Conservation (phyloP, 345 rosid genomes). For the Camelina hispida region DNA sequence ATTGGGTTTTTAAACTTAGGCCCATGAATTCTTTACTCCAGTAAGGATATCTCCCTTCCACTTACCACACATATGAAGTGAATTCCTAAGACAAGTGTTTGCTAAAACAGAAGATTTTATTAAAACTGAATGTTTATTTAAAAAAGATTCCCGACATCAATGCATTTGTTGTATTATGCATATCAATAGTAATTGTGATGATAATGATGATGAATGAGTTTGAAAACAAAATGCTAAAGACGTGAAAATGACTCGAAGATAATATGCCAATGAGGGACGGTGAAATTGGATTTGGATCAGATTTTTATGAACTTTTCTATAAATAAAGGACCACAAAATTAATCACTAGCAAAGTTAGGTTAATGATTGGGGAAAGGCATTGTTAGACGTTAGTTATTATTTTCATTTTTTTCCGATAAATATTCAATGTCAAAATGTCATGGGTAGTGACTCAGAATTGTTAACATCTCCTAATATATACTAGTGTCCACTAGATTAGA, state of each 20-base stretch:
- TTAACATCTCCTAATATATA: conserved; percentile 12
- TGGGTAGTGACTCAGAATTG: conserved; percentile 19
- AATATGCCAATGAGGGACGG: conserved; percentile 1
- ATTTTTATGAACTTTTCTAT: neutral
- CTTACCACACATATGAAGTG: neutral
- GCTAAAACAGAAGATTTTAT: neutral
- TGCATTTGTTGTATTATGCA: conserved; percentile 12
- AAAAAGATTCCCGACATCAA: neutral
- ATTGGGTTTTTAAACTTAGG: neutral
- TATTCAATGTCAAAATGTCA: conserved; percentile 14
- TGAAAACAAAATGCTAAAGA: conserved; percentile 12
- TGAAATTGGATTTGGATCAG: neutral
- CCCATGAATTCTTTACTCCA: neutral
- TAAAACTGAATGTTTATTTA: no score
- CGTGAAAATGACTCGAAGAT: conserved; percentile 11
- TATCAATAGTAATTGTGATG: neutral
- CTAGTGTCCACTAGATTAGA: neutral
- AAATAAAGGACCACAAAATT: conserved; percentile 10
- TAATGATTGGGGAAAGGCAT: neutral
- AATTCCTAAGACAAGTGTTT: neutral
- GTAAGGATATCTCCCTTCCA: neutral
- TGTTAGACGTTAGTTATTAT: conserved; percentile 2
- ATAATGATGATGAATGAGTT: neutral
- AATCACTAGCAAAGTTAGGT: neutral
- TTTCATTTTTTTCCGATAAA: conserved; percentile 6